phyloP scores from a whole-genome alignment of 257 asterid genomes.

The Plantago elongata region DNA sequence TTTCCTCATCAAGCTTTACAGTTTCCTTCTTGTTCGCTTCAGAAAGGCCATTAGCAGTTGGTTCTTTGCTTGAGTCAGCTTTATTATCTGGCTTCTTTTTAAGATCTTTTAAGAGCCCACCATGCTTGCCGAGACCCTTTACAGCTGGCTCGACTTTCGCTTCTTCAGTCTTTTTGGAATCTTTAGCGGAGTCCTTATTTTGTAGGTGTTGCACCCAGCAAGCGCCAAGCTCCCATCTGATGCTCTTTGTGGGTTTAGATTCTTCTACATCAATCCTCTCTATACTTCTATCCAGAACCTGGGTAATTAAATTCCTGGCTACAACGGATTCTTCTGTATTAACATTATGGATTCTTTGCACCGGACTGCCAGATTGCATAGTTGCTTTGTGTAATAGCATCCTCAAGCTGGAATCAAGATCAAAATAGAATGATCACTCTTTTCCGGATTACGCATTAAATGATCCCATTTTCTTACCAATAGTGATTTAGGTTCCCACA shows the following conservation, averaged over 20 bases:
- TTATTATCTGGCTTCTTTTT: conserved; percentile 60
- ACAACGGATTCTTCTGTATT: conserved; percentile 47
- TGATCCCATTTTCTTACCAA: conserved; percentile 11
- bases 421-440: conserved; percentile 7
- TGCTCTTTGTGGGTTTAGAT: conserved; percentile 35
- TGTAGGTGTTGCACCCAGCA: conserved; percentile 87
- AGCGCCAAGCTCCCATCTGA: conserved; percentile 86
- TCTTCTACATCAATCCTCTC: conserved; percentile 46
- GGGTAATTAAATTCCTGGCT: conserved; percentile 44
- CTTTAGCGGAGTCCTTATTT: conserved; percentile 55
- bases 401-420: conserved; percentile 56
- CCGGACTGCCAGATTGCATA: conserved; percentile 42
- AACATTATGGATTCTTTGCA: conserved; percentile 44
- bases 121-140: conserved; percentile 78
- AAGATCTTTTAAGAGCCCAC: conserved; percentile 65
- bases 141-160: conserved; percentile 59
- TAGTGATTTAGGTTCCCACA: background rate
- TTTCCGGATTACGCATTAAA: background rate
- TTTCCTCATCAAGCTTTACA: conserved; percentile 50
- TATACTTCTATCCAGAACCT: conserved; percentile 58
- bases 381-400: conserved; percentile 63
- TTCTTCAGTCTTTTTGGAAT: conserved; percentile 46
- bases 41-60: conserved; percentile 27
- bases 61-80: conserved; percentile 42
- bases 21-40: conserved; percentile 38